A percentile compares a stretch with the other conserved stretches of the same genome.
Evolutionary conservation across 768 basidiomycete species (phyloP).

Genomic region (Hypholoma sublateritium): DNA sequence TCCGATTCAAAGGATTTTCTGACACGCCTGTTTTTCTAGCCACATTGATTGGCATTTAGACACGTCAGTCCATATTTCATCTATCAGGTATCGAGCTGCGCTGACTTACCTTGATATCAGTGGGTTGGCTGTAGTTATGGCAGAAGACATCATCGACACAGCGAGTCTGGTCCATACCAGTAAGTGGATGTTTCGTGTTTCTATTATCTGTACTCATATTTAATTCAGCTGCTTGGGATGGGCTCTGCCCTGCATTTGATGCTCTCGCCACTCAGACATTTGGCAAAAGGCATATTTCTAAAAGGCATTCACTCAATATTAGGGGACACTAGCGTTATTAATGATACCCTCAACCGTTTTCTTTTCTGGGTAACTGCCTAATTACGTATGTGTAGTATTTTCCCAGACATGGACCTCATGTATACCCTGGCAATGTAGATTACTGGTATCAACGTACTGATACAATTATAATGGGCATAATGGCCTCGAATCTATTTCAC

Average conservation of each 20-base stretch:
- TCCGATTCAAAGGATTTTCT: constrained; percentile 11
- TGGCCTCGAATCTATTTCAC: too few relatives aligned
- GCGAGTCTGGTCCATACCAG: background rate
- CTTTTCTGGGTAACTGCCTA: too few relatives aligned
- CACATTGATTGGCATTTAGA: constrained; percentile 45
- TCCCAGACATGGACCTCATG: too few relatives aligned
- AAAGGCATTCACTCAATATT: too few relatives aligned
- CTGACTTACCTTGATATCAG: constrained; percentile 10
- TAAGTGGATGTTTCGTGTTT: background rate
- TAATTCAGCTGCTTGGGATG: constrained; percentile 1
- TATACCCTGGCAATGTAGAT: too few relatives aligned
- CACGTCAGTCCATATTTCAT: constrained; percentile 15
- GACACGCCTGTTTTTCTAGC: constrained; percentile 12
- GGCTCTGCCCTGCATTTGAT: constrained; percentile 7
- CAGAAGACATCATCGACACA: constrained; percentile 22
- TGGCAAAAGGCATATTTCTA: too few relatives aligned
- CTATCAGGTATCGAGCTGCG: background rate
- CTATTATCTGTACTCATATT: background rate
- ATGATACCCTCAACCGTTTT: too few relatives aligned
- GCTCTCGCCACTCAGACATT: constrained; percentile 3
- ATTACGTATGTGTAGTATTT: too few relatives aligned
- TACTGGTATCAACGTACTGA: too few relatives aligned
- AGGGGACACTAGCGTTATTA: too few relatives aligned
- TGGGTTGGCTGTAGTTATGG: constrained; percentile 35
- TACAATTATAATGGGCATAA: too few relatives aligned